phyloP scores from a whole-genome alignment of 164 flowering plant species.

The Piper longum region DNA sequence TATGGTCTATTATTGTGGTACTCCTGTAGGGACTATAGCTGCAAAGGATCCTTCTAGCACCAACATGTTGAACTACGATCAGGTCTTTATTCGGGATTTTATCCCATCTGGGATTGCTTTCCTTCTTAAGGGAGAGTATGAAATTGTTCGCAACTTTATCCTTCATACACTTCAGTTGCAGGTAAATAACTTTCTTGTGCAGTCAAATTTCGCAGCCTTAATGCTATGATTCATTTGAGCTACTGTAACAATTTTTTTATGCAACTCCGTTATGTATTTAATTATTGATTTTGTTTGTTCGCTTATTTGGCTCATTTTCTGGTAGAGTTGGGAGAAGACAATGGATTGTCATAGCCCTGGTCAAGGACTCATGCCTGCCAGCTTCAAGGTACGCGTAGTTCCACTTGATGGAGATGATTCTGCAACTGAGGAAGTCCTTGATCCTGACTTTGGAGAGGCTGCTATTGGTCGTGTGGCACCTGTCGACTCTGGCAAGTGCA shows the following conservation, averaged over 20 bases:
- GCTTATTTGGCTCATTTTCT: too few relatives aligned
- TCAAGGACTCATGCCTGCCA: conserved; percentile 85
- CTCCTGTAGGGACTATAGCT: conserved; percentile 72
- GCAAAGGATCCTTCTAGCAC: conserved; percentile 46
- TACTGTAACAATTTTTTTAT: background rate
- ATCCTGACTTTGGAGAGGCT: conserved; percentile 86
- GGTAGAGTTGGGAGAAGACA: conserved; percentile 82
- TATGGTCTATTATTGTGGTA: conserved; percentile 51
- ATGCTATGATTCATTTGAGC: background rate
- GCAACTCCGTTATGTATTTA: background rate
- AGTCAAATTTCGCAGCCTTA: background rate
- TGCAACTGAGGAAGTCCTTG: conserved; percentile 60
- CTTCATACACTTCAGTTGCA: conserved; percentile 75
- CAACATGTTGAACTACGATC: conserved; percentile 53
- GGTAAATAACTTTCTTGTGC: conserved; percentile 24
- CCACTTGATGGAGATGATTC: conserved; percentile 74
- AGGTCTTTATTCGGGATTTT: conserved; percentile 72
- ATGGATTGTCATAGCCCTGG: conserved; percentile 86
- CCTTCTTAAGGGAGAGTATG: conserved; percentile 73
- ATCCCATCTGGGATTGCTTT: conserved; percentile 77
- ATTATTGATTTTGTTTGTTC: background rate
- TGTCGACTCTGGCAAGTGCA: conserved; percentile 60
- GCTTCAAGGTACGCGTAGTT: conserved; percentile 69
- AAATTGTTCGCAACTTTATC: conserved; percentile 68
- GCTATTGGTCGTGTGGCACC: conserved; percentile 92